Percentiles rank a stretch among this genome's conserved stretches.
Conservation (phyloP, 176 grass and related monocot species). For the Secale cereale region DNA sequence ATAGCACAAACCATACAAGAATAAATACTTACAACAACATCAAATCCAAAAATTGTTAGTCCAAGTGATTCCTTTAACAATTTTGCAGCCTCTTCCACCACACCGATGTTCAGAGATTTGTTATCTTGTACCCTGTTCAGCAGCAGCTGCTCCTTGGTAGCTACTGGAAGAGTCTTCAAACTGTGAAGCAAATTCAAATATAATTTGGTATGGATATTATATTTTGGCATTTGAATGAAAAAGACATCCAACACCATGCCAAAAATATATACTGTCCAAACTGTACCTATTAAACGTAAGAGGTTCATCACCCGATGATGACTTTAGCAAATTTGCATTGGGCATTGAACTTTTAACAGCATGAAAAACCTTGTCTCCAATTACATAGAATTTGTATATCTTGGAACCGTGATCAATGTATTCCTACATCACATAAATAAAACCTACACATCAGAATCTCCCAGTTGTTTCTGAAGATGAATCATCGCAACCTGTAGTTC, state of each 20-base stretch:
- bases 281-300: slow-evolving; percentile 83
- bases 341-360: slow-evolving; percentile 89
- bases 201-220: background rate
- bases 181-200: slow-evolving; percentile 28
- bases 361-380: slow-evolving; percentile 84
- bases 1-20: slow-evolving; percentile 17
- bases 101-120: slow-evolving; percentile 39
- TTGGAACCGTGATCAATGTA: slow-evolving; percentile 90
- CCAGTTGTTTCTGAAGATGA: background rate
- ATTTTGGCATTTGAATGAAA: background rate
- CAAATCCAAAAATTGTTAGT: slow-evolving; percentile 96
- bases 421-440: slow-evolving; percentile 60
- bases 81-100: slow-evolving; percentile 60
- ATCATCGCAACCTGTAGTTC: background rate
- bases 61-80: slow-evolving; percentile 60
- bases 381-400: slow-evolving; percentile 85
- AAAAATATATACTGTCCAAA: background rate
- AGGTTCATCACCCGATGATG: slow-evolving; percentile 44
- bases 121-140: slow-evolving; percentile 14
- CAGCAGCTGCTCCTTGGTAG: slow-evolving; percentile 54
- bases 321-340: slow-evolving; percentile 71
- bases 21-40: slow-evolving; percentile 81
- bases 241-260: background rate
- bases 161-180: slow-evolving; percentile 91
- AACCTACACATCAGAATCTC: background rate